Base-by-base conservation (phyloP, 129 eudicot genomes). In the Pseudognaphalium luteoalbum region DNA sequence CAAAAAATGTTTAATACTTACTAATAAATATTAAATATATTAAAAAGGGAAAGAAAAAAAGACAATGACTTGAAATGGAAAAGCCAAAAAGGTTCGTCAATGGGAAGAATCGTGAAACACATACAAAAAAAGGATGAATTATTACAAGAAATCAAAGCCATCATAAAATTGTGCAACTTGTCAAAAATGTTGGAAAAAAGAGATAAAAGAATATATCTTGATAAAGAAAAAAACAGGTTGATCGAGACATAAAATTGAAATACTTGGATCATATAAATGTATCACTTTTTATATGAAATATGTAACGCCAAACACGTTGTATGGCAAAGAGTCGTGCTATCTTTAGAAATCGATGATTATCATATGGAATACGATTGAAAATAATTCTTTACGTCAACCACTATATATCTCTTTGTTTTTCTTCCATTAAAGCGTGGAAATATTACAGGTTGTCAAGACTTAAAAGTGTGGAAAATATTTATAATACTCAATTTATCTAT, bases 151-250 rank as follows among this genome's bases (percentile, higher is more conserved):
- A 60, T 78, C 41, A 70, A 22, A 62, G 17, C 58, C 42, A 32
- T 54, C 30, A 47, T 21, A 64, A 20, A 28, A 52, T 63, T 35
- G 22, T 62, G 72, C 82, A 63, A 79, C 67, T 73, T 79, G 78
- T 35, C 77, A 63, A 71, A 71, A 79, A 71, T 64, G 77, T 63
- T 62, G 22, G 78, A 66, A 71, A 72, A 79, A 50, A 71, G 67
- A 25, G 35, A 71, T 63, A 50, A 8, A 22, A 22, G 42, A 47
- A 29, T 62, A 79, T 79, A 71, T 79, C 71, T 63, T 47, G 77
- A 78, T 71, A 61, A 47, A 47, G 54, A 79, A 78, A 71, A 33
- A 21, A 70, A 78, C 51, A 50, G 16, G 16, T 10, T 63, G 77
- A 71, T 63, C 35, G 73, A 47, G 82, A 71, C 82, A 34, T 71